These are phyloP conservation scores for Sarcomyxa edulis DNA, from an alignment of 768 basidiomycete genomes.

Conservation along the genomic window DNA sequence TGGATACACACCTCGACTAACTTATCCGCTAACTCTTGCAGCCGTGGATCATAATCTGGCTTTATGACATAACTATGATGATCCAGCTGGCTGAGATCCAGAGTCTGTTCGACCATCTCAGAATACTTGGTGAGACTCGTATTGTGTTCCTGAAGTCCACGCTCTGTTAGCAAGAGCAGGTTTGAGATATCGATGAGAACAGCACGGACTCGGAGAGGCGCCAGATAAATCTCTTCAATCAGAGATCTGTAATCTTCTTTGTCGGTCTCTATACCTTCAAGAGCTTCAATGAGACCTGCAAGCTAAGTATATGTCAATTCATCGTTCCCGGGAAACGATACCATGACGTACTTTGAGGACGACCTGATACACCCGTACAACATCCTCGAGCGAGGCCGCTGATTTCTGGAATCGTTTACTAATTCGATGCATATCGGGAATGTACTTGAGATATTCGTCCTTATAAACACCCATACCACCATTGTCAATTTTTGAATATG, in stretches of 20 bases:
- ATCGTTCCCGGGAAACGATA: slow-evolving; percentile 1
- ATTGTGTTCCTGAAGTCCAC: slow-evolving; percentile 46
- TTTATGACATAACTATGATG: slow-evolving; percentile 88
- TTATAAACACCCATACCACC: too few species aligned
- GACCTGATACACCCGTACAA: slow-evolving; percentile 94
- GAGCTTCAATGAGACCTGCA: slow-evolving; percentile 62
- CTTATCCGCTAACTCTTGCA: slow-evolving; percentile 63
- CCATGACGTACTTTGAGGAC: slow-evolving; percentile 59
- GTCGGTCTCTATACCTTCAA: slow-evolving; percentile 46
- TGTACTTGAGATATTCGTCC: slow-evolving; percentile 83
- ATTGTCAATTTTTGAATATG: too few species aligned
- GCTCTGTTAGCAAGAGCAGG: neutral
- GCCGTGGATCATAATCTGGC: slow-evolving; percentile 78
- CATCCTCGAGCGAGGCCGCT: slow-evolving; percentile 84
- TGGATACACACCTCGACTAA: slow-evolving; percentile 46
- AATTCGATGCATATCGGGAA: slow-evolving; percentile 93
- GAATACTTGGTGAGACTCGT: slow-evolving; percentile 68
- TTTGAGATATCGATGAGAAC: neutral
- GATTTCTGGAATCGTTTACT: slow-evolving; percentile 88
- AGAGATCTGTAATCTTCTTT: slow-evolving; percentile 43
- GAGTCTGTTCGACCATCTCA: slow-evolving; percentile 94
- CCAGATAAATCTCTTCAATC: slow-evolving; percentile 64
- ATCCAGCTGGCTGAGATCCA: slow-evolving; percentile 84
- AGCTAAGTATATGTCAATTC: slow-evolving; percentile 38
- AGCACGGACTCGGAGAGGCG: slow-evolving; percentile 47